A percentile compares a stretch with the other conserved stretches of the same genome.
These are phyloP conservation scores for Pestalotiopsis sp. DNA, from an alignment of 2,329 filamentous ascomycete species.

Conservation along the genomic window DNA sequence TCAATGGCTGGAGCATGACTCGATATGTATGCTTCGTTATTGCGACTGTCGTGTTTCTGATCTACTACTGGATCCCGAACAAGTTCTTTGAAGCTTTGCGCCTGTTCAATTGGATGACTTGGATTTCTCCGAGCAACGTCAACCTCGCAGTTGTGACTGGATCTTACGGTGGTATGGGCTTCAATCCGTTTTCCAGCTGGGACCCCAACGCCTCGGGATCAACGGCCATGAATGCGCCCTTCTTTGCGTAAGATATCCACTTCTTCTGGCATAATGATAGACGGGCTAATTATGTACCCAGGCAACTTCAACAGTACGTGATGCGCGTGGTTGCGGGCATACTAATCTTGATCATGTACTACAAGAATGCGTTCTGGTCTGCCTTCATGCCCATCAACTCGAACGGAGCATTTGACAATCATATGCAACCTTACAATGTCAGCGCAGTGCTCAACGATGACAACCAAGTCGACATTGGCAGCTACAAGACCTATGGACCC, in stretches of 20 bases:
- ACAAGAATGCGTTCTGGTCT: constrained; percentile 16
- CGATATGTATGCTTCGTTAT: constrained; percentile 45
- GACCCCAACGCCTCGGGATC: constrained; percentile 32
- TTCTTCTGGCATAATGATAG: constrained; percentile 9
- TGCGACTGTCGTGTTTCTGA: constrained; percentile 43
- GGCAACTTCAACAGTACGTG: constrained; percentile 23
- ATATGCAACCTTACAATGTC: constrained; percentile 22
- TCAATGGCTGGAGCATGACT: constrained; percentile 38
- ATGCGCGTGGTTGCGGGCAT: constrained; percentile 28
- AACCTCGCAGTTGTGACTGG: constrained; percentile 12
- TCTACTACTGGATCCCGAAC: constrained; percentile 51
- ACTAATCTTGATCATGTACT: constrained; percentile 19
- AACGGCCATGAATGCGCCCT: constrained; percentile 22
- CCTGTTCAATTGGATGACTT: constrained; percentile 51
- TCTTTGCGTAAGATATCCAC: constrained; percentile 26
- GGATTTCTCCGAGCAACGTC: constrained; percentile 42
- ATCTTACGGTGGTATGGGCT: constrained; percentile 30
- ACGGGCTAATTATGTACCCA: constrained; percentile 25
- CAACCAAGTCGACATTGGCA: constrained; percentile 31
- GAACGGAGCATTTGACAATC: constrained; percentile 8
- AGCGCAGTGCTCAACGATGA: constrained; percentile 25
- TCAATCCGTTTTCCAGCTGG: constrained; percentile 30
- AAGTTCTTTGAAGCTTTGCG: constrained; percentile 43
- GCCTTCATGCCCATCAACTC: constrained; percentile 32
- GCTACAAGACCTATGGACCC: constrained; percentile 36